These are phyloP conservation scores for Trametes cubensis DNA, from an alignment of 768 basidiomycete genomes.

Conservation along the genomic window DNA sequence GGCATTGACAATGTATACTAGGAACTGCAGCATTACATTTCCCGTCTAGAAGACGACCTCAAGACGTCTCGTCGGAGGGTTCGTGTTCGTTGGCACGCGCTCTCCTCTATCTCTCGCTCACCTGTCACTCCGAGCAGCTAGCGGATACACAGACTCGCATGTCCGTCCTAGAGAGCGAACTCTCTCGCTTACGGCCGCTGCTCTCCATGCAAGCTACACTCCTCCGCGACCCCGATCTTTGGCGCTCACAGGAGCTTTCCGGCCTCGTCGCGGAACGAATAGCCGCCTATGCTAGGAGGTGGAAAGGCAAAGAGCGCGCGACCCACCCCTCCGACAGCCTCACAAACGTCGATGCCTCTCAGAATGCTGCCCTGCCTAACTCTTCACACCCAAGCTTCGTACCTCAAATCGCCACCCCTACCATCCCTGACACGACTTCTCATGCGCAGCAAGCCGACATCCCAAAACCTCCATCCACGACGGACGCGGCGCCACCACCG, in stretches of 20 bases:
- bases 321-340: not conserved
- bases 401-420: no score
- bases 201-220: conserved; percentile 62
- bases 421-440: not conserved
- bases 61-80: conserved; percentile 64
- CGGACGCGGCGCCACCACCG: not conserved
- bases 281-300: conserved; percentile 3
- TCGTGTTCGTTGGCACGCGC: conserved; percentile 10
- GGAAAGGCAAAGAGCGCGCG: conserved; percentile 15
- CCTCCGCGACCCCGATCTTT: conserved; percentile 19
- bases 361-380: not conserved
- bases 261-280: not conserved
- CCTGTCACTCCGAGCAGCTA: conserved; percentile 45
- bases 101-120: not conserved
- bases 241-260: conserved; percentile 9
- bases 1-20: conserved; percentile 29
- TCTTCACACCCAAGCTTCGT: no score
- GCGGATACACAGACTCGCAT: conserved; percentile 58
- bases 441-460: not conserved
- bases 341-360: not conserved
- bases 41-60: conserved; percentile 61
- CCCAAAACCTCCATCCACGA: not conserved
- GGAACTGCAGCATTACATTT: conserved; percentile 58
- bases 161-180: conserved; percentile 61
- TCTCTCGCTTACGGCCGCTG: conserved; percentile 65